Conservation (phyloP, 2,329 filamentous ascomycete species). For the Thelonectria olida region DNA sequence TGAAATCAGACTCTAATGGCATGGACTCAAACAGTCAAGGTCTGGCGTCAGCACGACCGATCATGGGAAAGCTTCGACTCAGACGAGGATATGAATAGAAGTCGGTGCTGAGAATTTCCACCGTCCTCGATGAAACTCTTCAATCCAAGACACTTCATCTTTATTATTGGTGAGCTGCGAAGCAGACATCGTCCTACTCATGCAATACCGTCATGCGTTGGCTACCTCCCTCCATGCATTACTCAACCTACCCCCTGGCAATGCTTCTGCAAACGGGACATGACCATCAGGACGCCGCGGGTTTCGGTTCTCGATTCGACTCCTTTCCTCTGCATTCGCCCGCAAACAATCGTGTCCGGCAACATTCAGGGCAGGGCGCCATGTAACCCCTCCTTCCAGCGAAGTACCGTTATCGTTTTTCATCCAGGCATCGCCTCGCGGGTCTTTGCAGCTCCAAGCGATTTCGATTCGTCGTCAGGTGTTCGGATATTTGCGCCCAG, state of each 20-base stretch:
- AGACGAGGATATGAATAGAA: too few relatives aligned
- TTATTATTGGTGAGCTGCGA: not conserved
- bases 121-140: not conserved
- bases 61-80: too few relatives aligned
- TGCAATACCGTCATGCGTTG: not conserved
- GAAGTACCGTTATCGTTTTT: not conserved
- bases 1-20: too few relatives aligned
- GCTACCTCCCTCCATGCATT: not conserved
- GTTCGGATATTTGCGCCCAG: not conserved
- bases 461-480: not conserved
- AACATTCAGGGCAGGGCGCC: not conserved
- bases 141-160: not conserved
- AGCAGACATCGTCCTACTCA: not conserved
- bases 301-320: not conserved
- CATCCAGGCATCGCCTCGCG: not conserved
- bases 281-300: not conserved
- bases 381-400: not conserved
- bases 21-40: too few relatives aligned
- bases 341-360: not conserved
- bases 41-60: too few relatives aligned
- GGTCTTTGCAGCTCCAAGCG: not conserved
- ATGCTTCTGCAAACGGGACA: not conserved
- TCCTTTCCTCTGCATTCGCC: not conserved
- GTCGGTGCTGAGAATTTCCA: too few relatives aligned
- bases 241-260: not conserved